A percentile compares a stretch with the other conserved stretches of the same genome.
Conservation (phyloP, 2,329 filamentous ascomycete species). For the Daldinia sp. region DNA sequence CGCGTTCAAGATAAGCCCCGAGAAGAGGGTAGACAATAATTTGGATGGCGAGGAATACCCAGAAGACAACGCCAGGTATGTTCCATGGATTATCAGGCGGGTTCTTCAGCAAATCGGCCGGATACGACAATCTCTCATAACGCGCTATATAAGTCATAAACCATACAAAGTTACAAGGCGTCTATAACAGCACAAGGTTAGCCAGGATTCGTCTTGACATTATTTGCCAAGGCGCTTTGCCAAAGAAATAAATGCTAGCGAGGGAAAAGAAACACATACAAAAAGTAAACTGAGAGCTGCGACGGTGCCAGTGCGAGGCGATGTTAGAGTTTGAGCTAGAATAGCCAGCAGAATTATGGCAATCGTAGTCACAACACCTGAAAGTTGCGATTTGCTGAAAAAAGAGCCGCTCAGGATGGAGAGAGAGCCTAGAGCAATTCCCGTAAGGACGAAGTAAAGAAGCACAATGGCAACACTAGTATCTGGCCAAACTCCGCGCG, state of each 20-base stretch:
- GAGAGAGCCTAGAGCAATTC: constrained; percentile 81
- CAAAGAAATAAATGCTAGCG: background rate
- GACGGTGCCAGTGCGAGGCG: constrained; percentile 72
- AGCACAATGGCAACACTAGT: constrained; percentile 75
- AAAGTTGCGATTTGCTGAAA: constrained; percentile 89
- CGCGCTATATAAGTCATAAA: constrained; percentile 82
- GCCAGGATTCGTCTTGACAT: background rate
- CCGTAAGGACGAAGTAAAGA: constrained; percentile 80
- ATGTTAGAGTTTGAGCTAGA: constrained; percentile 79
- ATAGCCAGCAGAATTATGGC: constrained; percentile 81
- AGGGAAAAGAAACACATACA: constrained; percentile 34
- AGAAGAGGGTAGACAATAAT: constrained; percentile 82
- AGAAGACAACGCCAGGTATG: constrained; percentile 80
- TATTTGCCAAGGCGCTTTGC: background rate
- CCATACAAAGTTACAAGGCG: constrained; percentile 88
- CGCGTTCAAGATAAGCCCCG: constrained; percentile 78
- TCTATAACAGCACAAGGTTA: constrained; percentile 46
- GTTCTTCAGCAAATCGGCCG: constrained; percentile 70
- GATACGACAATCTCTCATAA: constrained; percentile 73
- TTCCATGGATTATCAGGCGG: constrained; percentile 76
- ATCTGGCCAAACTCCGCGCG: constrained; percentile 71
- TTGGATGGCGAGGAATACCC: constrained; percentile 81
- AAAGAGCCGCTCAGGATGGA: constrained; percentile 85
- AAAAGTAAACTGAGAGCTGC: constrained; percentile 81
- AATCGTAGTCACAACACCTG: constrained; percentile 83